Evolutionary conservation across 257 asterid species (phyloP), one percentile per base, ranked within the genome.

Genomic region (Catharanthus roseus): DNA sequence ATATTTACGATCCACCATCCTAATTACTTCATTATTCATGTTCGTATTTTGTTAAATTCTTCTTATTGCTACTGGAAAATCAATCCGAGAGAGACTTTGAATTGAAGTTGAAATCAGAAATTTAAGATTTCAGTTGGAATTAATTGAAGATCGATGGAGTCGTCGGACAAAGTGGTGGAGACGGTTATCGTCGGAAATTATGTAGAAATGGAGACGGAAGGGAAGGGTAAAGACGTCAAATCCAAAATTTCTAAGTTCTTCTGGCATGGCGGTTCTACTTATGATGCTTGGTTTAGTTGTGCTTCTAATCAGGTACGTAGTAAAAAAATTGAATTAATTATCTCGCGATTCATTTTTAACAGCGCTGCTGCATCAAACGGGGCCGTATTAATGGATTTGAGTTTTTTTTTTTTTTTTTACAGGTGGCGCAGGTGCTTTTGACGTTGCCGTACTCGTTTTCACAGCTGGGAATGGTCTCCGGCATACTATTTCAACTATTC

Each of bases 231-330:
- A 16, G 85, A 73, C 73, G 68, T 86, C 29, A 89, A 89, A 68
- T 65, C 95, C 0, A 85, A 76, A 77, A 68, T 91, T 2, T 89
- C 95, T 0, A 83, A 85, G 21, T 77, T 91, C 6, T 85, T 91
- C 67, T 92, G 97, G 97, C 96, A 89, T 65, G 97, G 97, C 38
- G 97, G 97, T 65, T 92, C 97, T 18, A 86, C 84, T n/a, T 92
- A 89, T 71, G 97, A 92, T 77, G 97, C 97, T 69, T 92, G 97
- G 97, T 92, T 92, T 79, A 92, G 97, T 80, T 89, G 97, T 42
- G 87, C 96, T 73, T 92, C 97, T 15, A 89, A 91, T 77, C 97
- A 89, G 95, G 97, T 83, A 13, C 0, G n/a, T n/a, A n/a, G n/a
- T n/a, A n/a, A n/a, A n/a, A n/a, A n/a, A n/a, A n/a, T n/a, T n/a